Conservation (phyloP, 768 basidiomycete species). For the Naganishia friedmannii region DNA sequence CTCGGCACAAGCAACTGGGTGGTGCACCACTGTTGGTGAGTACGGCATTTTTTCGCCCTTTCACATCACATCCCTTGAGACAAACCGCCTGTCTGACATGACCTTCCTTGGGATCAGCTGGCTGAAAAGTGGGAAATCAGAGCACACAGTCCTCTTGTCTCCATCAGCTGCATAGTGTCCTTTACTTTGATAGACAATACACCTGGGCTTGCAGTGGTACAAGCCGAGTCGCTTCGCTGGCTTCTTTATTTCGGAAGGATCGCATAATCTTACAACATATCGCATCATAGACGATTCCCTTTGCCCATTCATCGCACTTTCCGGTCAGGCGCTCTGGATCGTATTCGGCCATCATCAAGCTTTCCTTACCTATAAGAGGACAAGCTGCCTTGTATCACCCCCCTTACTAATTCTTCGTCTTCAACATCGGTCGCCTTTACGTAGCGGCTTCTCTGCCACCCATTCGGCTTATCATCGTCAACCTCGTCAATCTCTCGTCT, state of each 20-base stretch:
- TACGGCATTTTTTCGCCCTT: background rate
- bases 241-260: background rate
- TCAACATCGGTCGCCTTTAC: no score
- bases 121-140: background rate
- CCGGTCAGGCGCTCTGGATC: background rate
- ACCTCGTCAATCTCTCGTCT: background rate
- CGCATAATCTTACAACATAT: background rate
- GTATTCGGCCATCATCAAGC: background rate
- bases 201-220: background rate
- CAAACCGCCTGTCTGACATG: conserved; percentile 4
- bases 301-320: background rate
- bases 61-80: conserved; percentile 16
- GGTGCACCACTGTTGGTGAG: background rate
- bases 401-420: background rate
- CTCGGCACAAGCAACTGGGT: background rate
- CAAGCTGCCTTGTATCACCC: background rate
- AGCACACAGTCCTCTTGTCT: background rate
- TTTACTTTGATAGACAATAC: background rate
- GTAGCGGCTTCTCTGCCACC: no score
- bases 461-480: no score
- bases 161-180: background rate
- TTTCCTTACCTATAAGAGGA: background rate
- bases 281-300: background rate
- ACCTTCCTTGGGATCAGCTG: background rate
- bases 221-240: background rate